These are phyloP conservation scores for Isabelozyma pseudorhagii DNA, from an alignment of 805 yeast species.

Conservation along the genomic window DNA sequence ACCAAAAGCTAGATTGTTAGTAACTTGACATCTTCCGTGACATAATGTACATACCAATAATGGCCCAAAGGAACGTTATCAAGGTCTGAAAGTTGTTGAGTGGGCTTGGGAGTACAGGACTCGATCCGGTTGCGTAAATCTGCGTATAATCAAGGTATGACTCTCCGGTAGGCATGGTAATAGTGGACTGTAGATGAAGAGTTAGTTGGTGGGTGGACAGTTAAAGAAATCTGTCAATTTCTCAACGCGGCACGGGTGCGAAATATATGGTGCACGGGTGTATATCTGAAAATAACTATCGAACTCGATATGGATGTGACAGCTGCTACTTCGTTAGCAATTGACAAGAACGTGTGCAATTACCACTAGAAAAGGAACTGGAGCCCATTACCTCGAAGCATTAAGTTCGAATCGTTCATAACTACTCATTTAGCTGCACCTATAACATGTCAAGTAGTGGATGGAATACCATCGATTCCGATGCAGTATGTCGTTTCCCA, in stretches of 20 bases:
- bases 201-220: neutral
- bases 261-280: neutral
- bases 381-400: too few relatives aligned
- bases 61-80: slow-evolving; percentile 17
- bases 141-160: slow-evolving; percentile 23
- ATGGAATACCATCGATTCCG: slow-evolving; percentile 68
- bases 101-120: slow-evolving; percentile 18
- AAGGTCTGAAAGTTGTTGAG: slow-evolving; percentile 14
- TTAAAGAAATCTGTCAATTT: neutral
- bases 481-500: slow-evolving; percentile 40
- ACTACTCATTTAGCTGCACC: neutral
- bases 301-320: too few relatives aligned
- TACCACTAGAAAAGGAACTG: too few relatives aligned
- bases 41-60: slow-evolving; percentile 17
- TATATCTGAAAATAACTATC: too few relatives aligned
- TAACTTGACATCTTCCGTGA: neutral
- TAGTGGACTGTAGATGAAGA: neutral
- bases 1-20: slow-evolving; percentile 18
- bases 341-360: too few relatives aligned
- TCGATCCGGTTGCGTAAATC: slow-evolving; percentile 16
- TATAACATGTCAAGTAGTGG: slow-evolving; percentile 16
- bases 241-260: neutral
- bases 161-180: slow-evolving; percentile 14
- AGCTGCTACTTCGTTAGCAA: too few relatives aligned
- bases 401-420: too few relatives aligned